phyloP scores from a whole-genome alignment of 495 filamentous ascomycete species.

The Usnea hakonensis region DNA sequence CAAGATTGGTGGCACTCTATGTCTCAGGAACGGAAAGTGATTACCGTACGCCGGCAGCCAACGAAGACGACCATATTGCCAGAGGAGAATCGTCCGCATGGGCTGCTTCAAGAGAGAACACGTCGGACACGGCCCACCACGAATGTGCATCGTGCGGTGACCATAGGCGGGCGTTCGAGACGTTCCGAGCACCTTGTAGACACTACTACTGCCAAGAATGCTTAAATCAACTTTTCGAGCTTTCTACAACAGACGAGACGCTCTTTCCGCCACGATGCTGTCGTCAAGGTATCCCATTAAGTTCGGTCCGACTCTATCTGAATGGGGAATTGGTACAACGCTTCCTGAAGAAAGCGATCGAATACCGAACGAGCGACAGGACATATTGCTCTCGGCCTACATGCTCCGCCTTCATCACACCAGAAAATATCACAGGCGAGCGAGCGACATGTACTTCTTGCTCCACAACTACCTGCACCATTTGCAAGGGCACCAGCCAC shows the following conservation, averaged over 20 bases:
- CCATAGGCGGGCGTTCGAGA: no score
- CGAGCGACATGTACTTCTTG: slow-evolving; percentile 39
- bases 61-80: no score
- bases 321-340: slow-evolving; percentile 20
- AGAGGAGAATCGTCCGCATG: no score
- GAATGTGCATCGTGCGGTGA: no score
- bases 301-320: slow-evolving; percentile 29
- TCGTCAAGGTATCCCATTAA: slow-evolving; percentile 33
- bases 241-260: slow-evolving; percentile 39
- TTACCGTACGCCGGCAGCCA: background rate
- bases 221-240: slow-evolving; percentile 33
- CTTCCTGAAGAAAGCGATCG: slow-evolving; percentile 37
- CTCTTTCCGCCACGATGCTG: slow-evolving; percentile 49
- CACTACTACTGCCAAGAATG: slow-evolving; percentile 45
- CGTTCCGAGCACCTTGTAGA: slow-evolving; percentile 17
- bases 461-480: slow-evolving; percentile 33
- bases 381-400: slow-evolving; percentile 39
- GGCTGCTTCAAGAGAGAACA: no score
- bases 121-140: no score
- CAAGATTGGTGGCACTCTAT: slow-evolving; percentile 21
- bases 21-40: slow-evolving; percentile 6
- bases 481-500: slow-evolving; percentile 42
- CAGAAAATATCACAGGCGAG: slow-evolving; percentile 26
- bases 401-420: slow-evolving; percentile 42
- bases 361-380: slow-evolving; percentile 37